Evolutionary conservation across 495 filamentous ascomycete genomes (phyloP).

Genomic region (Lasiosphaeria ovina): DNA sequence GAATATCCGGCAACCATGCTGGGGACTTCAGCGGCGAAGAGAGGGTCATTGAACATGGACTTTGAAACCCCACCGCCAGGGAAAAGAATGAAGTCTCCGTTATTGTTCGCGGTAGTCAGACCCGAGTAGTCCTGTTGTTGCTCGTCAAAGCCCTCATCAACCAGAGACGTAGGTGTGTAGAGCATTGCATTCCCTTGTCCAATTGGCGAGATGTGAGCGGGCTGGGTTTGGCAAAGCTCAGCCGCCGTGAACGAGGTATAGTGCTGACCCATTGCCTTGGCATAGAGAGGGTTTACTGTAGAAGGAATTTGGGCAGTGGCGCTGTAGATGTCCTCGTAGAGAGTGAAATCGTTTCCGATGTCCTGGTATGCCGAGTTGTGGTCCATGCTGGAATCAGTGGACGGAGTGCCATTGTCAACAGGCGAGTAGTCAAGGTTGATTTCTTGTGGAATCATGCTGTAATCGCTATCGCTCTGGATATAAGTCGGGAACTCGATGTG

Average conservation of each 20-base stretch:
- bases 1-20: conserved; percentile 38
- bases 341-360: conserved; percentile 40
- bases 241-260: conserved; percentile 31
- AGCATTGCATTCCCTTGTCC: conserved; percentile 64
- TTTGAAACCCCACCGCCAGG: conserved; percentile 28
- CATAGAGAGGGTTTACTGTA: conserved; percentile 34
- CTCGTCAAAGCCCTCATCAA: conserved; percentile 53
- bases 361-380: conserved; percentile 48
- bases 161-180: conserved; percentile 57
- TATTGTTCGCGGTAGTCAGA: conserved; percentile 20
- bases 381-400: conserved; percentile 43
- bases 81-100: conserved; percentile 36
- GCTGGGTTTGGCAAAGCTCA: conserved; percentile 36
- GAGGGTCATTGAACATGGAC: conserved; percentile 31
- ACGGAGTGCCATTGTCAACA: conserved; percentile 46
- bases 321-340: conserved; percentile 57
- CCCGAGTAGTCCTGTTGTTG: conserved; percentile 20
- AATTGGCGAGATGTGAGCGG: conserved; percentile 58
- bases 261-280: conserved; percentile 39
- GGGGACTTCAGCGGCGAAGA: conserved; percentile 38
- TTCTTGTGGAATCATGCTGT: conserved; percentile 40
- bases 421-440: conserved; percentile 51
- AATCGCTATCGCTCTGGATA: conserved; percentile 35
- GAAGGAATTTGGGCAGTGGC: conserved; percentile 45
- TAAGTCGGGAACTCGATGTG: conserved; percentile 44